phyloP scores from a whole-genome alignment of 2,329 filamentous ascomycete genomes.

The Pseudocercospora fijiensis region DNA sequence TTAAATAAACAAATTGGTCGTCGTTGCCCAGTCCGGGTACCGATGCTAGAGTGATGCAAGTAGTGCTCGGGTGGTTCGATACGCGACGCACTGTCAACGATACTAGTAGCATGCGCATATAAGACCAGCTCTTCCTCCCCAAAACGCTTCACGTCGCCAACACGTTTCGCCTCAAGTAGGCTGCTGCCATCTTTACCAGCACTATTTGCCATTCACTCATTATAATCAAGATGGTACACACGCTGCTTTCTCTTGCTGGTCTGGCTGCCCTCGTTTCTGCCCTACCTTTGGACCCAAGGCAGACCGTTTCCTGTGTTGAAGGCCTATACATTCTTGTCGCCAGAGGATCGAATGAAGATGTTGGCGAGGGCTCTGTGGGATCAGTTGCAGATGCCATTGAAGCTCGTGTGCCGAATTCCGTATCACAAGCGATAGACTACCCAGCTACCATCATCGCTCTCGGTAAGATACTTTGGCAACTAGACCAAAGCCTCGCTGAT shows the following conservation, averaged over 20 bases:
- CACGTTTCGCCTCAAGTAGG: neutral
- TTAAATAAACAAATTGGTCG: neutral
- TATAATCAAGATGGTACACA: constrained; percentile 17
- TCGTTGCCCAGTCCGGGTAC: neutral
- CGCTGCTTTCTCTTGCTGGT: constrained; percentile 10
- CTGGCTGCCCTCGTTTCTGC: constrained; percentile 19
- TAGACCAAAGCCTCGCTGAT: neutral
- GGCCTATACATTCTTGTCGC: constrained; percentile 42
- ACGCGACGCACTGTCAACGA: neutral
- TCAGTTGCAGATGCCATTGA: constrained; percentile 37
- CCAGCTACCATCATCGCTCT: constrained; percentile 27
- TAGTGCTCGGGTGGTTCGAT: neutral
- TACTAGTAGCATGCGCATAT: neutral
- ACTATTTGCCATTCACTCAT: neutral
- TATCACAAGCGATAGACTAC: constrained; percentile 37
- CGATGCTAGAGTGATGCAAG: neutral
- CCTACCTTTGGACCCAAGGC: constrained; percentile 23
- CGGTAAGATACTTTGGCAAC: neutral
- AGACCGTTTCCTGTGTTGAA: constrained; percentile 22
- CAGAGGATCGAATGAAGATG: constrained; percentile 34
- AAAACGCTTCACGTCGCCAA: neutral
- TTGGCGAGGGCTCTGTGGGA: constrained; percentile 39
- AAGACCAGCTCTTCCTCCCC: neutral
- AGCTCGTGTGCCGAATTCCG: constrained; percentile 36
- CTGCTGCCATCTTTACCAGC: neutral